Evolutionary conservation across 2,329 filamentous ascomycete species (phyloP).

Genomic region (Colletotrichum australisinense): DNA sequence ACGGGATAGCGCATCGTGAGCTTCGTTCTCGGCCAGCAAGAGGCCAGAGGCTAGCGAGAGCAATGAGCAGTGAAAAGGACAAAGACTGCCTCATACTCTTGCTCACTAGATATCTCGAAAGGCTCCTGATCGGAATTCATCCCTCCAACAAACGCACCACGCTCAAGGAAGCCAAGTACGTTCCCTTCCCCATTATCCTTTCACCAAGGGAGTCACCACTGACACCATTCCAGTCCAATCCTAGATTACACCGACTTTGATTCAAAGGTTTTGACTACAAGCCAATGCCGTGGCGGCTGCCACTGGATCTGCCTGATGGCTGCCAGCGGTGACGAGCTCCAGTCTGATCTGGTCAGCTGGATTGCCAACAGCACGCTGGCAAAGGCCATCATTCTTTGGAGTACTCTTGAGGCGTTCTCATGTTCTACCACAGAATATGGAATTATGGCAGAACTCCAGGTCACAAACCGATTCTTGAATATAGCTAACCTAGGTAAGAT

Average conservation of each 20-base stretch:
- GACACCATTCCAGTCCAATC: neutral
- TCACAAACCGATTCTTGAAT: too few species aligned
- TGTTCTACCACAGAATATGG: too few species aligned
- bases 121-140: neutral
- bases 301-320: too few species aligned
- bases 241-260: neutral
- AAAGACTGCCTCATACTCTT: neutral
- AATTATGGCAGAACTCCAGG: too few species aligned
- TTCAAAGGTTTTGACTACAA: too few species aligned
- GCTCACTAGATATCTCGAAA: neutral
- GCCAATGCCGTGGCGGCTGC: too few species aligned
- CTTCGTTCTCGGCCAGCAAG: neutral
- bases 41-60: accelerated
- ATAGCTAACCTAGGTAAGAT: too few species aligned
- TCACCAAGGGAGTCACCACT: neutral
- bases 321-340: too few species aligned
- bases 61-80: neutral
- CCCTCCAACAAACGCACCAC: neutral
- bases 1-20: neutral
- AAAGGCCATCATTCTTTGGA: too few species aligned
- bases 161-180: neutral
- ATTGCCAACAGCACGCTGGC: too few species aligned
- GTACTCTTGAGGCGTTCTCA: too few species aligned
- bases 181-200: neutral
- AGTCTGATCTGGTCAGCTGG: too few species aligned